Evolutionary conservation across 441 rosid genomes (phyloP), one percentile per base, ranked within the genome.

Genomic region (Croton laevigatus): DNA sequence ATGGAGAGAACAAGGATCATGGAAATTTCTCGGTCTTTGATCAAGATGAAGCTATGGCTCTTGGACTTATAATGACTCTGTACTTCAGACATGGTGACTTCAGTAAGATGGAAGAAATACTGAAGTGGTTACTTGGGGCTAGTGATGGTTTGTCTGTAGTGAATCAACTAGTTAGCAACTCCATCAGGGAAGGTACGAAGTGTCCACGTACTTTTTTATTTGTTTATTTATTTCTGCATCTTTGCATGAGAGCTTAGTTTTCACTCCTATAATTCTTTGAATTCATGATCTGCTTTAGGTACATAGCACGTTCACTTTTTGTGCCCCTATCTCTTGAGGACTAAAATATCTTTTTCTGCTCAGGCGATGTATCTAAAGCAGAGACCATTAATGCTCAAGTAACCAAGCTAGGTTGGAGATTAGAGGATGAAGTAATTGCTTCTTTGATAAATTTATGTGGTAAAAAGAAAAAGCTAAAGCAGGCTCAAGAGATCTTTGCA

Each of bases 361-460:
- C 70, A 92, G 97, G 96, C 78, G 87, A 84, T 75, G 49, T 66
- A 65, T 79, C 77, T 61, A 82, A 85, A 79, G 89, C 83, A 49
- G 80, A 77, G 77, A 32, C 71, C 45, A 76, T 90, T 59, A 76
- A 70, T 22, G 77, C 75, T 74, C 79, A 76, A 62, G 69, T 85
- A 55, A 80, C 72, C 65, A 80, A 70, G 79, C 80, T 88, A 52
- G 88, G 85, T 68, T 77, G 73, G 71, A 71, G 54, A 70, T 74
- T 82, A 60, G 87, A 86, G 69, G 89, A 85, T 71, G 88, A 81
- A 76, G 81, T 82, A 72, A 59, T 81, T 37, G 84, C 91, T 13
- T 75, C 86, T 46, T 71, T 88, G 86, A 87, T 87, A 66, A 74
- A 81, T 71, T 76, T 78, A 51, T 87, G 84, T 70, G 93, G 90